Conservation (phyloP, 768 basidiomycete species). For the Vishniacozyma victoriae region DNA sequence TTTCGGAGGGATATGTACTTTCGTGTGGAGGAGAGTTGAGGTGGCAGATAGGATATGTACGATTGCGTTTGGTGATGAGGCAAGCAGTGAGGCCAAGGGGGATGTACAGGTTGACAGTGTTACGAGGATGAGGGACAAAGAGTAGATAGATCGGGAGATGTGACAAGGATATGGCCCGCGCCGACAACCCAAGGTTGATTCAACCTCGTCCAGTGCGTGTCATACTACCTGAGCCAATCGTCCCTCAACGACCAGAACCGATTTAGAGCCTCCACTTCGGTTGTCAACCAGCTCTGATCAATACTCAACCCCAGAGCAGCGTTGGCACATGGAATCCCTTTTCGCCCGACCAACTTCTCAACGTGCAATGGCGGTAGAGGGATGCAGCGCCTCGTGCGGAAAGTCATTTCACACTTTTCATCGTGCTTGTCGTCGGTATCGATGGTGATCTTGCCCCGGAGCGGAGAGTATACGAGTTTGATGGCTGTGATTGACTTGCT, state of each 20-base stretch:
- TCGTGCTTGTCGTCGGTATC: neutral
- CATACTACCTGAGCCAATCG: constrained; percentile 25
- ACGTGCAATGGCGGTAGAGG: neutral
- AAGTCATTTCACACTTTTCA: too few species aligned
- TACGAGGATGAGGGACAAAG: too few species aligned
- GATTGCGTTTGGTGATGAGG: too few species aligned
- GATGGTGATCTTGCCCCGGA: neutral
- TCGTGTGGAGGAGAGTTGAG: too few species aligned
- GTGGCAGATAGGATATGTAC: too few species aligned
- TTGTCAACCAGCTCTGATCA: constrained; percentile 11
- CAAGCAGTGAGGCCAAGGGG: too few species aligned
- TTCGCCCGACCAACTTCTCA: neutral
- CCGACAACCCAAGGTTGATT: too few species aligned
- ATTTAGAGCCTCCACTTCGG: constrained; percentile 16
- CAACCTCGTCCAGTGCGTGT: too few species aligned
- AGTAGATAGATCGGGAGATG: too few species aligned
- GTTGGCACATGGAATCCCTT: neutral
- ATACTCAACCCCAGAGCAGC: neutral
- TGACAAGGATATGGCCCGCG: too few species aligned
- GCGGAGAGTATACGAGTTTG: neutral
- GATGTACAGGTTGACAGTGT: too few species aligned
- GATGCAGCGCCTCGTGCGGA: neutral
- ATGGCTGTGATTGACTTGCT: neutral
- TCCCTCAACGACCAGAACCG: constrained; percentile 13
- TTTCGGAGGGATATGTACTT: too few species aligned